Base-by-base conservation (phyloP, 2,329 filamentous ascomycete species). In the Curvularia sp. region DNA sequence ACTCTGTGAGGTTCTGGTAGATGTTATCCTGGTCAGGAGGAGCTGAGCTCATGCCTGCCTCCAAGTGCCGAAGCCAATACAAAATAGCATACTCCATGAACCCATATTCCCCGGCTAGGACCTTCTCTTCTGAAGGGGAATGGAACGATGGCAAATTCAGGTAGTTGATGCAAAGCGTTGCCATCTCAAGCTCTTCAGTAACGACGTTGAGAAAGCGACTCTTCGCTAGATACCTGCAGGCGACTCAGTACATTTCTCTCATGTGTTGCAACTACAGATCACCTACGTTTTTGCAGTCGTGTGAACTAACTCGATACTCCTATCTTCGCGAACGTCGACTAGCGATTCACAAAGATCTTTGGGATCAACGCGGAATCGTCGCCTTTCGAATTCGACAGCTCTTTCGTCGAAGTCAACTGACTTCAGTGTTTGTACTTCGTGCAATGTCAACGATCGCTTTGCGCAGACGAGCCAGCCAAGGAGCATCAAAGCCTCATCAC, bases 401-500 rank as follows among this genome's bases (percentile, higher is more conserved):
- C 68, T 53, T 3, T 65, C 41, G 1, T 71, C 65, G 1, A 73
- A 10, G 49, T 78, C 56, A 1, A 79, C 69, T 2, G 76, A 68
- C 8, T 77, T 61, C 7, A 75, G 72, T 5, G 75, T 74, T 43
- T 80, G 72, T 6, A 82, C 72, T 55, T 82, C 80, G 50, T 80
- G 70, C 74, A 73, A 76, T 52, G 77, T 77, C 0, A 82, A 65
- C 0, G 78, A 71, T 0, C 80, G 70, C 46, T 74, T 77, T 1
- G 79, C 76, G 50, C 77, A 77, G 4, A 73, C 73, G 12, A 82
- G 67, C 78, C 77, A 81, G 2, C 74, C 72, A 2, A 82, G 66
- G 15, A 82, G 66, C 13, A 59, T 66, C 54, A 68, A 68, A 0
- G 73, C 69, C n/a, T 64, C 63, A 38, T 63, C 28, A n/a, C 36